A percentile compares a stretch with the other conserved stretches of the same genome.
Conservation (phyloP, 495 filamentous ascomycete species). For the Talaromyces wortmannii region DNA sequence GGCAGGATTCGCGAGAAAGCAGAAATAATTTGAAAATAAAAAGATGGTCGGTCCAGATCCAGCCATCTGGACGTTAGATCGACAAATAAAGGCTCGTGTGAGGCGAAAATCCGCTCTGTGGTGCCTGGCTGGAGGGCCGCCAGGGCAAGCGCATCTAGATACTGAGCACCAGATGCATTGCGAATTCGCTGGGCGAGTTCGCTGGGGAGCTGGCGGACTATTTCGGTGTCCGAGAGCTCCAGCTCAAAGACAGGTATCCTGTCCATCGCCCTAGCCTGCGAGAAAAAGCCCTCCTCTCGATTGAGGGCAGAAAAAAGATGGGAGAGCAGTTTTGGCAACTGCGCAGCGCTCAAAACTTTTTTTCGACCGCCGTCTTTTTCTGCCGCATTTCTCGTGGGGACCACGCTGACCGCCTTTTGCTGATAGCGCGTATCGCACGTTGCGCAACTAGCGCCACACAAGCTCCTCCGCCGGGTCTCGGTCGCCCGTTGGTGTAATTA, state of each 20-base stretch:
- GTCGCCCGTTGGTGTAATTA: too few relatives aligned
- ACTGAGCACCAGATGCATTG: slow-evolving; percentile 51
- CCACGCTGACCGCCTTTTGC: slow-evolving; percentile 1
- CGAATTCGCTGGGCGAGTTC: slow-evolving; percentile 60
- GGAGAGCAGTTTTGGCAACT: too few relatives aligned
- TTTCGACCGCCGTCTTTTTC: slow-evolving; percentile 2
- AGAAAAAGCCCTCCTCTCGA: slow-evolving; percentile 21
- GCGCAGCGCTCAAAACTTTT: neutral
- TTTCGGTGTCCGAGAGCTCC: slow-evolving; percentile 35
- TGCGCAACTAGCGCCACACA: too few relatives aligned
- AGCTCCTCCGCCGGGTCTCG: too few relatives aligned
- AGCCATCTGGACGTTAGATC: slow-evolving; percentile 78
- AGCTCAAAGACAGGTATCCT: slow-evolving; percentile 37
- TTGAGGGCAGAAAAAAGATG: neutral
- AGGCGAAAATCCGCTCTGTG: slow-evolving; percentile 61
- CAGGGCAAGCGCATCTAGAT: slow-evolving; percentile 62
- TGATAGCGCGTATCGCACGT: too few relatives aligned
- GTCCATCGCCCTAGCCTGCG: slow-evolving; percentile 19
- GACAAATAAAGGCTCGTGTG: slow-evolving; percentile 65
- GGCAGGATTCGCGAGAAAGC: slow-evolving; percentile 76
- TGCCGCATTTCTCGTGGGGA: neutral
- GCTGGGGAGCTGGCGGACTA: slow-evolving; percentile 50
- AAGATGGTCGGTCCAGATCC: slow-evolving; percentile 28
- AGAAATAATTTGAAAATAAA: slow-evolving; percentile 49
- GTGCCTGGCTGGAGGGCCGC: slow-evolving; percentile 57